These are phyloP conservation scores for Ichthyophonus hoferi DNA, from an alignment of 208 protist genomes.

Conservation along the genomic window DNA sequence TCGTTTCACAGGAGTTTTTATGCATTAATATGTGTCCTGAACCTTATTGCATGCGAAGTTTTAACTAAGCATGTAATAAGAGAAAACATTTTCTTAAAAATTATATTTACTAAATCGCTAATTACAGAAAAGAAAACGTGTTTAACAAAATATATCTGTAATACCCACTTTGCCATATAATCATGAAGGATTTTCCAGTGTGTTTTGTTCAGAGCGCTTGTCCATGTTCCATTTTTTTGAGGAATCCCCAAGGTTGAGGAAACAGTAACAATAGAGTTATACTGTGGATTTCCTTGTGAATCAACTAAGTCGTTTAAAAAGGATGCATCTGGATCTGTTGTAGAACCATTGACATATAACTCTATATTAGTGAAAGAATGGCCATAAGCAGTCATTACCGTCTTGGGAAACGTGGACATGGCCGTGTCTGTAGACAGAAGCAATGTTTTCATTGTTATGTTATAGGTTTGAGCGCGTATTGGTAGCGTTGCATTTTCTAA, in stretches of 20 bases:
- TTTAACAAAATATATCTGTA: too few species aligned
- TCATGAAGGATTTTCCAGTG: background rate
- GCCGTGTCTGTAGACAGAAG: background rate
- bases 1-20: too few species aligned
- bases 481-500: conserved; percentile 3
- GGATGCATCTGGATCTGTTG: background rate
- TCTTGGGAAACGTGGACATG: background rate
- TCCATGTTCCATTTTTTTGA: background rate
- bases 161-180: background rate
- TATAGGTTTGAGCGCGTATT: background rate
- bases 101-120: too few species aligned
- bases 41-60: too few species aligned
- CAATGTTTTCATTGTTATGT: background rate
- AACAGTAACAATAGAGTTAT: background rate
- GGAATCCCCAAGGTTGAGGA: background rate
- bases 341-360: background rate
- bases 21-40: too few species aligned
- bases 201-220: background rate
- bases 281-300: background rate
- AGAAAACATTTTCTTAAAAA: too few species aligned
- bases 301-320: background rate
- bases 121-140: too few species aligned
- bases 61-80: too few species aligned
- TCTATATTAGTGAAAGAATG: background rate
- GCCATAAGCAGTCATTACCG: background rate